A percentile compares a stretch with the other conserved stretches of the same genome.
These are phyloP conservation scores for Tirmania nivea DNA, from an alignment of 495 filamentous ascomycete species.

Conservation along the genomic window DNA sequence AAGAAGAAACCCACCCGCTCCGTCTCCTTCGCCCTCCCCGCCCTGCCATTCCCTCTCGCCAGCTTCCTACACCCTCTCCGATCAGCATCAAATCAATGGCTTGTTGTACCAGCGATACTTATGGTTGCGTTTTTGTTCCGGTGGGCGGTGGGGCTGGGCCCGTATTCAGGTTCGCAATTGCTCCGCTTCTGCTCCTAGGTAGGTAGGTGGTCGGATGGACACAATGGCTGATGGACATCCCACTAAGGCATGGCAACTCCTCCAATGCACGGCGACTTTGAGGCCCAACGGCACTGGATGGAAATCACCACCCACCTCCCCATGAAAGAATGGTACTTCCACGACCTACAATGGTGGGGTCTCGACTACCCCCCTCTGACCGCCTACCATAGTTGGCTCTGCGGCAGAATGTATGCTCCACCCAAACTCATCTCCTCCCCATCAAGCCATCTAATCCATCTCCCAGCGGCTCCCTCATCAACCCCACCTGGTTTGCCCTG, in stretches of 20 bases:
- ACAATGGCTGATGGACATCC: neutral
- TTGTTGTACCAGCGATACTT: constrained; percentile 62
- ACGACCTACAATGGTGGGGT: constrained; percentile 92
- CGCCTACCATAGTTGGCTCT: constrained; percentile 87
- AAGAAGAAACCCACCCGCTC: constrained; percentile 33
- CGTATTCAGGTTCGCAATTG: constrained; percentile 56
- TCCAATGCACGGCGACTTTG: constrained; percentile 91
- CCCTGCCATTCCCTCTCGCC: constrained; percentile 61
- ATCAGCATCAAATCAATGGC: constrained; percentile 74
- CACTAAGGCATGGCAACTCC: constrained; percentile 25
- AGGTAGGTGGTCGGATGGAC: neutral
- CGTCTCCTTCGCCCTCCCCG: constrained; percentile 26
- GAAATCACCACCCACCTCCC: constrained; percentile 78
- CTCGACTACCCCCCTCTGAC: constrained; percentile 94
- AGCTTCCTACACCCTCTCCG: constrained; percentile 82
- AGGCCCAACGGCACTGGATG: constrained; percentile 98
- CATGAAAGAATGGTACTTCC: constrained; percentile 87
- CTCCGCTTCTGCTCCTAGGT: neutral
- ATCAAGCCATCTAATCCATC: neutral
- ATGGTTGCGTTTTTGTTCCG: constrained; percentile 83
- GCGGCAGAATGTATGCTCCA: constrained; percentile 50
- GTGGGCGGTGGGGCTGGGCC: constrained; percentile 80
- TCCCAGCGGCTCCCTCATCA: constrained; percentile 39
- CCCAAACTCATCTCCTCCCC: neutral
- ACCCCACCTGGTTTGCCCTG: constrained; percentile 77